Evolutionary conservation across 768 basidiomycete genomes (phyloP).

Genomic region (Lactarius akahatsu): DNA sequence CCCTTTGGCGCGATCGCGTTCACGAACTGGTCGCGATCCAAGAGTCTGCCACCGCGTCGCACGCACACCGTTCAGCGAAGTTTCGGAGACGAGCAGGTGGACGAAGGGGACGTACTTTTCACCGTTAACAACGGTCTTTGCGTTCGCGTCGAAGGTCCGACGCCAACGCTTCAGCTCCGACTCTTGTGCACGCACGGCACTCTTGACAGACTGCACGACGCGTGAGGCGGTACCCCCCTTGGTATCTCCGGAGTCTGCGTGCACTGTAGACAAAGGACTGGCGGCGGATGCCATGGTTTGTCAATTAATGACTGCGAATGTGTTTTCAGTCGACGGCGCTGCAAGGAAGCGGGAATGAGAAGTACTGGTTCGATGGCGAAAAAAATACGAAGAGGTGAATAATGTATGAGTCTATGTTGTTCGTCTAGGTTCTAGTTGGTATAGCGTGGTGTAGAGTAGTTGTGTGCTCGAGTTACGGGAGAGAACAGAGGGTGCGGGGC

Average conservation of each 20-base stretch:
- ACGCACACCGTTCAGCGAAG: not conserved
- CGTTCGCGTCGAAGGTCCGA: conserved; percentile 81
- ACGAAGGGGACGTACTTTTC: conserved; percentile 63
- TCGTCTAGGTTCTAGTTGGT: conserved; percentile 14
- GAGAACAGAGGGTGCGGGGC: conserved; percentile 13
- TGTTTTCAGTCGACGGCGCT: conserved; percentile 2
- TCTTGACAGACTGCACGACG: conserved; percentile 64
- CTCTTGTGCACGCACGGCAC: conserved; percentile 69
- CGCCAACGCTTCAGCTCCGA: conserved; percentile 87
- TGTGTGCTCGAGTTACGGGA: not conserved
- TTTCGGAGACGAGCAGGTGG: not conserved
- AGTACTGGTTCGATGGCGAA: not conserved
- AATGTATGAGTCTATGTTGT: conserved; percentile 17
- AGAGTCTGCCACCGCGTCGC: conserved; percentile 53
- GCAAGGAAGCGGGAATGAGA: not conserved
- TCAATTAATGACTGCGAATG: conserved; percentile 25
- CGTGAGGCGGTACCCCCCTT: conserved; percentile 38
- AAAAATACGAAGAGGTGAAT: conserved; percentile 2
- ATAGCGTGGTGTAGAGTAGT: not conserved
- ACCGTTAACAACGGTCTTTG: conserved; percentile 66
- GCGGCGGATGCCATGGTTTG: conserved; percentile 21
- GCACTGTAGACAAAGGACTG: conserved; percentile 44
- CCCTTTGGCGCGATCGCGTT: conserved; percentile 90
- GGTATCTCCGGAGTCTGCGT: conserved; percentile 58
- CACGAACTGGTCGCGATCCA: conserved; percentile 87